These are phyloP conservation scores for Blumeria graminis DNA, from an alignment of 2,329 filamentous ascomycete genomes.

Conservation along the genomic window DNA sequence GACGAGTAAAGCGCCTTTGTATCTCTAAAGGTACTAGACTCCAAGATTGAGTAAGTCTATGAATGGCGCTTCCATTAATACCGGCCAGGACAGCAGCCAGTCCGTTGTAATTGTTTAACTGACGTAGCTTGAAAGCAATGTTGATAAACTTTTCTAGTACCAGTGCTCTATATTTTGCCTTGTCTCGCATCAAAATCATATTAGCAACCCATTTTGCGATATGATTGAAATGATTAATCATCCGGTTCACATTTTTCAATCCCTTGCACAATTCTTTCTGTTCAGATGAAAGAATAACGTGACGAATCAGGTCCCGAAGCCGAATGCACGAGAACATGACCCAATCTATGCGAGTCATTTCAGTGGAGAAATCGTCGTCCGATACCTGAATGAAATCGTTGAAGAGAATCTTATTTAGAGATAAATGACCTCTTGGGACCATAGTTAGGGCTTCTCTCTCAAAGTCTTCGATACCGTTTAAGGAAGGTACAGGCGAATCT, in stretches of 20 bases:
- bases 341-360: conserved; percentile 92
- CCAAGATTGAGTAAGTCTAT: conserved; percentile 59
- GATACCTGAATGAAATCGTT: conserved; percentile 71
- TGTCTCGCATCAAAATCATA: conserved; percentile 72
- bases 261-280: conserved; percentile 53
- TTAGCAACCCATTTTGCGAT: conserved; percentile 62
- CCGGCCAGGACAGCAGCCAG: conserved; percentile 85
- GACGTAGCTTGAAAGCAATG: conserved; percentile 62
- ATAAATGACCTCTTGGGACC: conserved; percentile 41
- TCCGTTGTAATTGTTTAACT: conserved; percentile 92
- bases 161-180: conserved; percentile 77
- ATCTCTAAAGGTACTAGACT: conserved; percentile 46
- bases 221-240: conserved; percentile 85
- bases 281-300: conserved; percentile 52
- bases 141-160: conserved; percentile 93
- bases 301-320: conserved; percentile 74
- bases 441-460: conserved; percentile 53
- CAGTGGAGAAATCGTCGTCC: conserved; percentile 66
- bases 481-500: conserved; percentile 15
- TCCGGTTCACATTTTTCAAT: conserved; percentile 70
- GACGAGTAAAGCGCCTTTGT: conserved; percentile 64
- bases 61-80: conserved; percentile 68
- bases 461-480: conserved; percentile 52
- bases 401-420: conserved; percentile 68
- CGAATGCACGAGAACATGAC: conserved; percentile 91